Evolutionary conservation across 2,329 filamentous ascomycete species (phyloP).

Genomic region (Zymoseptoria pseudotritici): DNA sequence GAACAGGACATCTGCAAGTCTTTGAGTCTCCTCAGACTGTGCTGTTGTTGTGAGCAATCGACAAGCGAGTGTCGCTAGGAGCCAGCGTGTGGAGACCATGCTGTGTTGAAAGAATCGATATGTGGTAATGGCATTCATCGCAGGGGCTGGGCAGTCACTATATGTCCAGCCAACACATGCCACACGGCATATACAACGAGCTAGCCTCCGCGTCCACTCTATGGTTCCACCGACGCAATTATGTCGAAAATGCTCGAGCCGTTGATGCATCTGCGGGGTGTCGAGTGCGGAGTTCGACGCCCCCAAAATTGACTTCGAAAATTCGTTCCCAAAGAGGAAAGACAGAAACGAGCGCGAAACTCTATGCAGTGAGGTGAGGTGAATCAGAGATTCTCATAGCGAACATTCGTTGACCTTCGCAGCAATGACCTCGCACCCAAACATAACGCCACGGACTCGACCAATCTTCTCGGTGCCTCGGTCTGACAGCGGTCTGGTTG

Average conservation of each 20-base stretch:
- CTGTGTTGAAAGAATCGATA: too few species aligned
- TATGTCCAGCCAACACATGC: too few species aligned
- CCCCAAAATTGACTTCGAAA: not conserved
- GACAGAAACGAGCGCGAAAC: not conserved
- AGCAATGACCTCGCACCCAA: not conserved
- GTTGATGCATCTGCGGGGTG: not conserved
- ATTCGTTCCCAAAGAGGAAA: not conserved
- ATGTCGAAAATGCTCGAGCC: not conserved
- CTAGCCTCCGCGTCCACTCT: too few species aligned
- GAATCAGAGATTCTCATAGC: not conserved
- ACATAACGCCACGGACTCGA: not conserved
- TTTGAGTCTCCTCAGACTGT: not conserved
- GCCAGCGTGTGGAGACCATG: not conserved
- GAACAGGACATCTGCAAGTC: slow-evolving; percentile 7
- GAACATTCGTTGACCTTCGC: not conserved
- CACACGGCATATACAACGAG: too few species aligned
- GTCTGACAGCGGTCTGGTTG: not conserved
- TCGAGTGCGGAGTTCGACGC: not conserved
- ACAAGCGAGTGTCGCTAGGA: not conserved
- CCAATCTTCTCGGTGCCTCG: not conserved
- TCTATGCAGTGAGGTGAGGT: not conserved
- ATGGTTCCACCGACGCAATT: not conserved
- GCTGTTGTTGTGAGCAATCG: not conserved
- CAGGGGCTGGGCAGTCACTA: too few species aligned
- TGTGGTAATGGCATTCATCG: too few species aligned